Conservation (phyloP, 495 filamentous ascomycete species). For the Tuber aestivum region DNA sequence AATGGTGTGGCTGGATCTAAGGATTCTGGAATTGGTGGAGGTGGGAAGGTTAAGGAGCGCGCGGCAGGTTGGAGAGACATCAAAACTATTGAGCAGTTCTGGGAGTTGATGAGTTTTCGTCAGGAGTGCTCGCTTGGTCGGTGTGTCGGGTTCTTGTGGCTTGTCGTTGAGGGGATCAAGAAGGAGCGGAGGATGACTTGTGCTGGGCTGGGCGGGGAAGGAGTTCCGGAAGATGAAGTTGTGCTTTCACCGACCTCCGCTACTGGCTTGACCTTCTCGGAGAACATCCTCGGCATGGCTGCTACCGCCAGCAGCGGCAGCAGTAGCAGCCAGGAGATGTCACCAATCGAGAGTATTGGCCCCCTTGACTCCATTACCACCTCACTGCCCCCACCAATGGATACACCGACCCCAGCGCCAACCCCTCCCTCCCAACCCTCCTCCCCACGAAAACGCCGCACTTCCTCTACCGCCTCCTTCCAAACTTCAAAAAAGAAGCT, state of each 20-base stretch:
- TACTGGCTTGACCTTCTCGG: background rate
- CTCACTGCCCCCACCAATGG: background rate
- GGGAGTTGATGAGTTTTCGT: conserved; percentile 96
- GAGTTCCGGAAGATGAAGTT: conserved; percentile 13
- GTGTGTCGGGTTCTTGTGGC: conserved; percentile 89
- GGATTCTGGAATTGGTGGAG: conserved; percentile 48
- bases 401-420: conserved; percentile 8
- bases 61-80: conserved; percentile 74
- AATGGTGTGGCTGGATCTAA: conserved; percentile 56
- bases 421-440: conserved; percentile 10
- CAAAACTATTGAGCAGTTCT: conserved; percentile 79
- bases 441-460: conserved; percentile 28
- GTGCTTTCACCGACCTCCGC: conserved; percentile 1
- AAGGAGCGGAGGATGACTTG: conserved; percentile 31
- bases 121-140: conserved; percentile 92
- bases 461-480: conserved; percentile 35
- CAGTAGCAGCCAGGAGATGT: conserved; percentile 3
- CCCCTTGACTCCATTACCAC: conserved; percentile 4
- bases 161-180: conserved; percentile 63
- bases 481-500: conserved; percentile 41
- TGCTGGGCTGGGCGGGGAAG: background rate
- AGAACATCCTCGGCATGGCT: conserved; percentile 5
- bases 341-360: conserved; percentile 9
- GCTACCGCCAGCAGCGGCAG: background rate
- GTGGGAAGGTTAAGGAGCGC: conserved; percentile 43